Base-by-base conservation (phyloP, 108 stramenopile genomes). In the Pseudonitzschia multiseries region DNA sequence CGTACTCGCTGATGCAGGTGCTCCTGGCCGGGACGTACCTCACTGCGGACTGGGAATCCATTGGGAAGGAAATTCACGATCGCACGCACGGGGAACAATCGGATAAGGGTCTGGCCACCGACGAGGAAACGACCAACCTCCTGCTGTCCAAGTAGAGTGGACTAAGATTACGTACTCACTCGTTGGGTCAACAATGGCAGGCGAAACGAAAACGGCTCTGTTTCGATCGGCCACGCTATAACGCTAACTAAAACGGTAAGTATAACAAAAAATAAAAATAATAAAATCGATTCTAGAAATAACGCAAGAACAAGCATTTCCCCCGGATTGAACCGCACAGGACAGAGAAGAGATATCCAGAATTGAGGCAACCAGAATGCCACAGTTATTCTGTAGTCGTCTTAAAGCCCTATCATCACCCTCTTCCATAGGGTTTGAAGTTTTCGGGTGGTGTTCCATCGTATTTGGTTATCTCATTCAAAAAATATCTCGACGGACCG, bases 401-500 rank as follows among this genome's bases (percentile, higher is more conserved):
- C 36, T 5, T 36, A 36, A 6, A 36, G 36, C 4, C 36, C 36
- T n/a, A 36, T 3, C n/a, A 56, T 62, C 31, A 72, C 17, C n/a
- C 77, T 50, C 36, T 72, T 12, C 82, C 77, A 67, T 71, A 75
- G 9, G 69, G 61, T 26, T 67, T 32, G 40, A 94, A 94, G 60
- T 82, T 46, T 17, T 66, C 69, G 2, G 93, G 93, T 26, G 90
- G 90, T 0, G 66, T 56, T 41, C 89, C 77, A 68, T 81, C 73
- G 76, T 91, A 71, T 53, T 86, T 79, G 29, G 84, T 62, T 54
- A 94, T 94, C 40, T 79, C 53, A 22, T 86, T 68, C 67, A 91
- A 74, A 70, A 86, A 91, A 56, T 91, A 87, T 50, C 73, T 40
- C 21, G 90, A 90, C 42, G 93, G 93, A 14, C 93, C 93, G 71